phyloP scores from a whole-genome alignment of 805 yeast species.

The Trichomonascus vanleenenianus region DNA sequence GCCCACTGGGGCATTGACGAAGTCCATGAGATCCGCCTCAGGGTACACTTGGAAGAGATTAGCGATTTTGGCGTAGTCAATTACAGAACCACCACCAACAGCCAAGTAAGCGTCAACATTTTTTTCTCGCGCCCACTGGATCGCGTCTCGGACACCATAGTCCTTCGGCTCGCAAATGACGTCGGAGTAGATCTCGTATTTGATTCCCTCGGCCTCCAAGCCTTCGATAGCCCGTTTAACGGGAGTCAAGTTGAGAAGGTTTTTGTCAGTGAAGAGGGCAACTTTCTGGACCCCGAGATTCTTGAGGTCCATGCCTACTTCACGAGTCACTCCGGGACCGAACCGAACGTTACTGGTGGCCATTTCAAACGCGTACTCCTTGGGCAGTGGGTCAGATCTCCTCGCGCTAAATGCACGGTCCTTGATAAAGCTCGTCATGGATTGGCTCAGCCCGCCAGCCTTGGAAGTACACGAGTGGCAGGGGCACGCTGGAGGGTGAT shows the following conservation, averaged over 20 bases:
- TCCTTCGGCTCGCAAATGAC: slow-evolving; percentile 35
- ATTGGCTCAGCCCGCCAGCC: slow-evolving; percentile 4
- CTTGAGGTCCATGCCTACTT: slow-evolving; percentile 32
- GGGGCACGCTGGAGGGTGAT: slow-evolving; percentile 26
- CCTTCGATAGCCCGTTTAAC: slow-evolving; percentile 28
- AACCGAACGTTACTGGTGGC: slow-evolving; percentile 33
- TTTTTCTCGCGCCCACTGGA: slow-evolving; percentile 29
- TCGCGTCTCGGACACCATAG: slow-evolving; percentile 28
- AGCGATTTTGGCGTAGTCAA: slow-evolving; percentile 39
- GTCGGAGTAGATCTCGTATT: slow-evolving; percentile 29
- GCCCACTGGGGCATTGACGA: slow-evolving; percentile 37
- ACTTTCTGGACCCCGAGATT: slow-evolving; percentile 27
- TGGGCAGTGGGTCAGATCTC: slow-evolving; percentile 8
- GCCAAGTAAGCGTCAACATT: slow-evolving; percentile 36
- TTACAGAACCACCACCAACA: slow-evolving; percentile 42
- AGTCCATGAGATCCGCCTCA: slow-evolving; percentile 34
- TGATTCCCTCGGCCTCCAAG: slow-evolving; percentile 28
- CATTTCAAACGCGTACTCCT: slow-evolving; percentile 35
- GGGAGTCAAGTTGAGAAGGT: slow-evolving; percentile 24
- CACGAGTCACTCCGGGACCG: slow-evolving; percentile 33
- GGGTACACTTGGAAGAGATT: slow-evolving; percentile 35
- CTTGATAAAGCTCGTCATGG: slow-evolving; percentile 10
- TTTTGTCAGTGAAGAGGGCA: slow-evolving; percentile 32
- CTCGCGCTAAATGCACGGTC: slow-evolving; percentile 10
- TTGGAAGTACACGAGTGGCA: slow-evolving; percentile 28